Evolutionary conservation across 2,329 filamentous ascomycete species (phyloP).

Genomic region (Chrysosphaeria jannelii): DNA sequence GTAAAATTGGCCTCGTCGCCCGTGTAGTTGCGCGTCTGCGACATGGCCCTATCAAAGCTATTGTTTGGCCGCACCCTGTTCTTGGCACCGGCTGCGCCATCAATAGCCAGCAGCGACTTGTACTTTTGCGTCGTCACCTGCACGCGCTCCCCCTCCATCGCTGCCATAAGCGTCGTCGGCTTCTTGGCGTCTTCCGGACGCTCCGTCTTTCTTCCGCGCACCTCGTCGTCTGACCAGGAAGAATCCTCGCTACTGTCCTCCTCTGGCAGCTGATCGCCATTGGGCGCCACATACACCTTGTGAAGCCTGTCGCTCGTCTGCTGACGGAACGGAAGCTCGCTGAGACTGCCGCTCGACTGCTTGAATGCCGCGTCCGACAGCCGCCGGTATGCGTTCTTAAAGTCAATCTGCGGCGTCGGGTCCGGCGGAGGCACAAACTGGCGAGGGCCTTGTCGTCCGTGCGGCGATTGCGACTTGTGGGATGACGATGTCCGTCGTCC

Average conservation of each 20-base stretch:
- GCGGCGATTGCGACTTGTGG: constrained; percentile 22
- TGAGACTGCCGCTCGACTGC: constrained; percentile 29
- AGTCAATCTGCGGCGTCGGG: no score
- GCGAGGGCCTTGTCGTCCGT: constrained; percentile 16
- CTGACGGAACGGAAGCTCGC: constrained; percentile 24
- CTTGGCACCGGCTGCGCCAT: constrained; percentile 29
- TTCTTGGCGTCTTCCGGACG: no score
- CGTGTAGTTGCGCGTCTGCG: constrained; percentile 34
- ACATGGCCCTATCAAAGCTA: constrained; percentile 42
- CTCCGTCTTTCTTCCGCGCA: no score
- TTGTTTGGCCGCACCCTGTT: constrained; percentile 51
- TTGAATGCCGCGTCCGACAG: constrained; percentile 42
- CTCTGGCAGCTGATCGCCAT: constrained; percentile 31
- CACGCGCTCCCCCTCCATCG: constrained; percentile 46
- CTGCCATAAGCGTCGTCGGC: constrained; percentile 35
- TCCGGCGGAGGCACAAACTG: no score
- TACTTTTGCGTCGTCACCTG: constrained; percentile 23
- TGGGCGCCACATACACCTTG: no score
- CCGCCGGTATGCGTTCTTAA: constrained; percentile 38
- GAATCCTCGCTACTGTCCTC: constrained; percentile 35
- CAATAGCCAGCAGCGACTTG: constrained; percentile 34
- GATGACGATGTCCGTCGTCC: constrained; percentile 4
- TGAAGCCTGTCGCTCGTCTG: constrained; percentile 12
- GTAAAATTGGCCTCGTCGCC: constrained; percentile 63
- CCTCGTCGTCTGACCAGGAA: constrained; percentile 34